Base-by-base conservation (phyloP, 371 early-diverging fungal species). In the Rhizopus sp. region DNA sequence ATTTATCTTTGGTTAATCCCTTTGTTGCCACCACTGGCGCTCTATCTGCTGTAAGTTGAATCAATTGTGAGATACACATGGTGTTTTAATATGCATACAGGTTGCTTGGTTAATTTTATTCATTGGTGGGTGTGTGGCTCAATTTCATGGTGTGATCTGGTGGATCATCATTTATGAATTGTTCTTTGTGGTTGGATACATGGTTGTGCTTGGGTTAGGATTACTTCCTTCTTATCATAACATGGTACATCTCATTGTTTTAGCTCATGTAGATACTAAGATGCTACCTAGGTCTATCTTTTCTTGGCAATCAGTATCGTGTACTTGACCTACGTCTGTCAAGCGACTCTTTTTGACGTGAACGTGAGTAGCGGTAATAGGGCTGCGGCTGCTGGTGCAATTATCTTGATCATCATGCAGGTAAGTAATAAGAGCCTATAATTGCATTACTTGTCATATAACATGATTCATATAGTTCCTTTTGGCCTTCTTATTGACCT, bases 401-500 rank as follows among this genome's bases (percentile, higher is more conserved):
- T 88, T 53, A 82, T 88, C 68, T 55, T 86, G 59, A 70, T 82
- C 44, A 78, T 88, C 54, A 74, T 77, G 62, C 69, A 83, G 59
- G 86, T 83, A 76, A 64, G 60, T 34, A 52, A 33, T 35, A 45
- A 55, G 12, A 50, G 9, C n/a, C 42, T 50, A 30, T 37, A 5
- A 46, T 41, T 53, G 41, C 29, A 38, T 47, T 45, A 47, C 57
- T 23, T 57, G 16, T 15, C 39, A 39, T 23, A 23, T 23, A 23
- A 23, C 23, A 23, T 40, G 16, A 48, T 35, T 7, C 33, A 8
- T 39, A 16, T 66, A 78, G 80, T 78, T 87, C 55, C 78, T 87
- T 55, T 90, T 90, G 90, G 81, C 91, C 60, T 64, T 92, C 50
- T 68, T 82, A 55, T 83, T 93, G 50, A 90, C 90, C 42, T 72